phyloP scores from a whole-genome alignment of 805 yeast genomes.

The Candida schatavii region DNA sequence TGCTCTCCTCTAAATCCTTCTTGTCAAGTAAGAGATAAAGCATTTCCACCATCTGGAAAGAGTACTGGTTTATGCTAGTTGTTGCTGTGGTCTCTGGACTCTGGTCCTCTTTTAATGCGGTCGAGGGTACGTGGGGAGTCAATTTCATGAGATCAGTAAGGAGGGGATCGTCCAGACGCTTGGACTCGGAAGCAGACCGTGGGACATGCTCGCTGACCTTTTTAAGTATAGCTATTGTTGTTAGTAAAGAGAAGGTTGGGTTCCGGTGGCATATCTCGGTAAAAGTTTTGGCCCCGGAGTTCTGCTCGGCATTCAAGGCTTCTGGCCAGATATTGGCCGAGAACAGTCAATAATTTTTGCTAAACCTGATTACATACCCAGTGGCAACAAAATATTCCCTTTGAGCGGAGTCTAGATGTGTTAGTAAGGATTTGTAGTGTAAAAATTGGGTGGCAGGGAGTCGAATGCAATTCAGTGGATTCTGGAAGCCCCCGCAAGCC shows the following conservation, averaged over 20 bases:
- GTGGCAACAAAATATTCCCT: too few relatives aligned
- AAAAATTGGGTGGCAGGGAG: too few relatives aligned
- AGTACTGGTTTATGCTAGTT: slow-evolving; percentile 26
- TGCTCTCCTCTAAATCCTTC: slow-evolving; percentile 24
- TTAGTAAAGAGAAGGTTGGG: slow-evolving; percentile 4
- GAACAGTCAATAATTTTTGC: not conserved
- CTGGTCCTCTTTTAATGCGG: slow-evolving; percentile 1
- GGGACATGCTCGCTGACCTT: not conserved
- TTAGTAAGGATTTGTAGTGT: too few relatives aligned
- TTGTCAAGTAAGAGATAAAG: slow-evolving; percentile 28
- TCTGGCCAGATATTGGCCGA: not conserved
- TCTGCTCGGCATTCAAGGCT: not conserved
- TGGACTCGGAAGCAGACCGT: not conserved
- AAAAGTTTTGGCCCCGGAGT: not conserved
- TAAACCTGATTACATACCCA: not conserved
- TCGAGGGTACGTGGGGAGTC: slow-evolving; percentile 19
- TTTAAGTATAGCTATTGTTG: slow-evolving; percentile 3
- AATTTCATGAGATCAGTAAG: slow-evolving; percentile 29
- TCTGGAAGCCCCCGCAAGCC: too few relatives aligned
- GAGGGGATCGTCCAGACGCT: slow-evolving; percentile 38
- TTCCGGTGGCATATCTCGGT: not conserved
- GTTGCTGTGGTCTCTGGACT: not conserved
- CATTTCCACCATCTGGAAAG: slow-evolving; percentile 28
- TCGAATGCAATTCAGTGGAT: too few relatives aligned
- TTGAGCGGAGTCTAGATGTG: too few relatives aligned